Conservation (phyloP, 1,284 basidiomycete species). For the Cryptococcus maquisensis region DNA sequence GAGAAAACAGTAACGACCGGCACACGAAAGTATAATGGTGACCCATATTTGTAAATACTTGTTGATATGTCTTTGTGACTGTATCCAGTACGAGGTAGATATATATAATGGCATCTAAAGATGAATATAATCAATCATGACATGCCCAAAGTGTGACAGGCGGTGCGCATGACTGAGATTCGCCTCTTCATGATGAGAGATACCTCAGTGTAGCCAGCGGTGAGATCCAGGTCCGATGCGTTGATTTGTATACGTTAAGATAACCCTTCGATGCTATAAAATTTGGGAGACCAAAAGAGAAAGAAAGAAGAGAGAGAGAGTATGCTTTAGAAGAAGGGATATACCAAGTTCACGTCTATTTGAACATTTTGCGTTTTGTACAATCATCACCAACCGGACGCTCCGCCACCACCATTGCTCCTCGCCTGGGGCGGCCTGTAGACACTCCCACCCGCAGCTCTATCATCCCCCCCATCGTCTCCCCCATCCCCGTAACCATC, state of each 20-base stretch:
- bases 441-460: neutral
- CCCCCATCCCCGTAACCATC: neutral
- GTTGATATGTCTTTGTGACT: too few relatives aligned
- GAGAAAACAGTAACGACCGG: neutral
- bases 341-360: too few relatives aligned
- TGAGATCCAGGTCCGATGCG: neutral
- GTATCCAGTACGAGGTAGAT: neutral
- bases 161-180: too few relatives aligned
- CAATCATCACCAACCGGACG: too few relatives aligned
- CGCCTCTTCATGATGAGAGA: too few relatives aligned
- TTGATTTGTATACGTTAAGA: neutral
- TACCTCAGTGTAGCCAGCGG: neutral
- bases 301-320: too few relatives aligned
- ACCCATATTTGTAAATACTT: too few relatives aligned
- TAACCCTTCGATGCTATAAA: too few relatives aligned
- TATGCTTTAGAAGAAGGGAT: too few relatives aligned
- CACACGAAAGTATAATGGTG: too few relatives aligned
- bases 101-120: neutral
- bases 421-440: slow-evolving; percentile 7
- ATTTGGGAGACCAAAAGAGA: too few relatives aligned
- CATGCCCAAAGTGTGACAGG: neutral
- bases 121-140: neutral
- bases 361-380: too few relatives aligned
- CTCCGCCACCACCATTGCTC: neutral
- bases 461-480: neutral